Evolutionary conservation across 2,329 filamentous ascomycete species (phyloP).

Genomic region (Aspergillus sp.): DNA sequence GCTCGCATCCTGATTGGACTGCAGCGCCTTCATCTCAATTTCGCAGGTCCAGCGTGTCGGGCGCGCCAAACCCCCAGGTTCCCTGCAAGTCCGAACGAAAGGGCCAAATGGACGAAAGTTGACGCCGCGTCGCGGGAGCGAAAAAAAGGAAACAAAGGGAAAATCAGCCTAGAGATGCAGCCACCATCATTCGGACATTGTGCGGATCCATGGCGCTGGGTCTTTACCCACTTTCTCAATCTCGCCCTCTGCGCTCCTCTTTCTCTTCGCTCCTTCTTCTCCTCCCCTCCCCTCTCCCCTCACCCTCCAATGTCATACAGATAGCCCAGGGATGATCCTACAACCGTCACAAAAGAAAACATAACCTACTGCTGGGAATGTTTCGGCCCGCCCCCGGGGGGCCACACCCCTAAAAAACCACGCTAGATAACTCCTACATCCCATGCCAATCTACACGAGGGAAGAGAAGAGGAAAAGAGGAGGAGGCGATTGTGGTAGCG

Average conservation of each 20-base stretch:
- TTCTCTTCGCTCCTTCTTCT: not conserved
- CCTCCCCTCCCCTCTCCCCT: not conserved
- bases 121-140: not conserved
- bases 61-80: too few relatives aligned
- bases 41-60: too few relatives aligned
- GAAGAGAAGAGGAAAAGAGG: not conserved
- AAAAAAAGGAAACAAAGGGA: constrained; percentile 18
- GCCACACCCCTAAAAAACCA: not conserved
- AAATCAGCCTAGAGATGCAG: constrained; percentile 14
- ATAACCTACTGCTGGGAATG: constrained; percentile 5
- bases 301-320: constrained; percentile 14
- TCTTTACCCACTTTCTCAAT: constrained; percentile 1
- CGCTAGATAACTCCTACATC: not conserved
- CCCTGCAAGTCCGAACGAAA: constrained; percentile 4
- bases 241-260: too few relatives aligned
- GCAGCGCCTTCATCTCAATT: not conserved
- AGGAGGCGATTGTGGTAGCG: not conserved
- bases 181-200: constrained; percentile 17
- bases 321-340: not conserved
- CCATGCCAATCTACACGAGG: not conserved
- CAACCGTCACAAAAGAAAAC: not conserved
- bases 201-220: constrained; percentile 21
- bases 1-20: not conserved
- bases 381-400: constrained; percentile 24
- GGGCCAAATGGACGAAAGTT: not conserved